Base-by-base conservation (phyloP, 192 early-diverging fungal genomes). In the Linnemannia zychae region DNA sequence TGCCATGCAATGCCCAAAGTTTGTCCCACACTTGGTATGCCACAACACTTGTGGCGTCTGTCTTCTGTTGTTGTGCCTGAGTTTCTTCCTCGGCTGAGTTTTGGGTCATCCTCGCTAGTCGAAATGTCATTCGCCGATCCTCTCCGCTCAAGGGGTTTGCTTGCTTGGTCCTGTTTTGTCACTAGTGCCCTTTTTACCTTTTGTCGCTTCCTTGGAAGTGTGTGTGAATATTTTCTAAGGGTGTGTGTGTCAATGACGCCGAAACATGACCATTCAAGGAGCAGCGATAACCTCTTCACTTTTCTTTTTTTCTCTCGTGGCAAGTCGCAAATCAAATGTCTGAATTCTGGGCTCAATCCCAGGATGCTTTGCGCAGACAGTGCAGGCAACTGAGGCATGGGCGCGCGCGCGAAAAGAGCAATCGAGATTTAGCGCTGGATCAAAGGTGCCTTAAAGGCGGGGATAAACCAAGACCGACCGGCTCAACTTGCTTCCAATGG, bases 111-210 rank as follows among this genome's bases (percentile, higher is more conserved):
- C 40, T 9, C 9, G 40, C 40, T 44, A 3, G 4, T 9, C 53
- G 50, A 6, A 4, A 22, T 63, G 57, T 15, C 57, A 63, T 63
- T 63, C 57, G 57, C 57, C 57, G 57, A 63, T 63, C 57, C 28
- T 63, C 57, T 31, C 57, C 57, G 57, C 57, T 63, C 57, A 63
- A 63, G 57, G 57, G 57, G 57, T 31, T 63, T 63, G 57, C 57
- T 63, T 57, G 22, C 22, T 24, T 20, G 52, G 17, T 57, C 52
- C 12, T 24, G n/a, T 57, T 1, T 24, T 57, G 52, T 31, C 40
- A 13, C 28, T 31, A 63, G 57, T 24, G 57, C 57, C 57, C 11
- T 63, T 63, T 60, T 60, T 31, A 7, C 11, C 9, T 2, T 28
- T 28, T 20, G 53, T n/a, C n/a, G n/a, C 7, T 53, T 28, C 7